Evolutionary conservation across 805 yeast genomes (phyloP), one percentile per base, ranked within the genome.

Genomic region (Ogataea populi-albae): DNA sequence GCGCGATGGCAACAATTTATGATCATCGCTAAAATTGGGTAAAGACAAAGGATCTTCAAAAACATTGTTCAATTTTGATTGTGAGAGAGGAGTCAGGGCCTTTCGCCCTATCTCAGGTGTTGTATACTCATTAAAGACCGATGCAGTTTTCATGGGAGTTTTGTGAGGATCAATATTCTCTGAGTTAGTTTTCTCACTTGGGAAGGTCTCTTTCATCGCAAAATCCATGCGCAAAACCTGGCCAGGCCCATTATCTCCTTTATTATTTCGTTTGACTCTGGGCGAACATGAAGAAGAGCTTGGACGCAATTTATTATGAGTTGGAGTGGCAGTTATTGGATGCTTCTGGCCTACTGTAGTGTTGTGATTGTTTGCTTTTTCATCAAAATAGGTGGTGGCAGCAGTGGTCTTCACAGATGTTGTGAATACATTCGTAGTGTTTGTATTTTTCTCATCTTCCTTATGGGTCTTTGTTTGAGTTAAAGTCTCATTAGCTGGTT

Each of bases 81-180:
- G 51, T 11, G 57, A 52, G 20, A 48, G 34, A 2, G 54, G 54
- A 4, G 51, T 42, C 21, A 38, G 17, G 3, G 53, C 46, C 25
- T 34, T 45, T 26, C 63, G 40, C 3, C 40, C 53, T 16, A 35
- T 37, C 34, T 58, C 63, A 5, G 60, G 58, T 2, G 62, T 55
- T 2, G 37, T 52, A 28, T 31, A 37, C 7, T 43, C 33, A 17
- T 37, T 34, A 11, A 39, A 18, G 15, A 8, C 17, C 3, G 41
- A 25, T 3, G 26, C 8, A 15, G 9, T 14, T 16, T 32, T 38
- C 9, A 33, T 22, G 4, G 48, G 48, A 3, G 48, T 38, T 7
- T 28, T 16, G 15, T 20, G 12, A n/a, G 17, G 27, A 8, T 30
- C 16, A 9, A 20, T 23, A 16, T 20, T 21, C 6, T 21, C 20